Base-by-base conservation (phyloP, 1,284 basidiomycete species). In the Microbotryomycetes sp. region DNA sequence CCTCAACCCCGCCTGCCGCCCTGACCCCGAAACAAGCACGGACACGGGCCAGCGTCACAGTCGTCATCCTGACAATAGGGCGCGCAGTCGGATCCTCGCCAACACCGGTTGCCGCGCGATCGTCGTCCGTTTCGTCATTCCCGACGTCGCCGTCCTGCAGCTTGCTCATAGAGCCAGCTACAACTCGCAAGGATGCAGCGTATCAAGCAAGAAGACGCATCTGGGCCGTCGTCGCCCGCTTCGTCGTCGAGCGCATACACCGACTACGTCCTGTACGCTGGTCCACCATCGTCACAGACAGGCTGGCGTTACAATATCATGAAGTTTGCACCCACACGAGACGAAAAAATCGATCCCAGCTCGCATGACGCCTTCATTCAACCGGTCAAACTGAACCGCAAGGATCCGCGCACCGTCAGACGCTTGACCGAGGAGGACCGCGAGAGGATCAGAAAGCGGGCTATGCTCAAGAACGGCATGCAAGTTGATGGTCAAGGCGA, bases 321-420 rank as follows among this genome's bases (percentile, higher is more conserved):
- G 71, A 70, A 70, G 47, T 66, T 72, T 24, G 48, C 50, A 21
- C 60, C 65, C 4, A 57, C 61, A 11, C 61, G 57, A 21, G 52
- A 56, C 46, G 59, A 61, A 15, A 45, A 52, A 15, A 47, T 68
- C 41, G 65, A 66, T 45, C 60, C 63, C 56, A 26, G 66, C 64
- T 9, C 51, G 59, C 51, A 52, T 26, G 54, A 53, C 16, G 51
- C 31, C 24, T 64, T 71, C 49, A 45, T 67, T 4, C 56, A 60
- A 49, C 89, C 89, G 6, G 83, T 91, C 71, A 89, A 87, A 76
- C 79, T 91, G 65, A 91, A 91, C 74, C 80, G 89, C 70, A 91
- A 90, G 76, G 87, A 91, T 70, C 75, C 85, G 61, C 78, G 82
- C 66, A 68, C 62, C 7, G 66, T 68, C 30, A 47, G 66, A 26